These are phyloP conservation scores for Globisporangium apiculatum DNA, from an alignment of 352 stramenopile species.

Conservation along the genomic window DNA sequence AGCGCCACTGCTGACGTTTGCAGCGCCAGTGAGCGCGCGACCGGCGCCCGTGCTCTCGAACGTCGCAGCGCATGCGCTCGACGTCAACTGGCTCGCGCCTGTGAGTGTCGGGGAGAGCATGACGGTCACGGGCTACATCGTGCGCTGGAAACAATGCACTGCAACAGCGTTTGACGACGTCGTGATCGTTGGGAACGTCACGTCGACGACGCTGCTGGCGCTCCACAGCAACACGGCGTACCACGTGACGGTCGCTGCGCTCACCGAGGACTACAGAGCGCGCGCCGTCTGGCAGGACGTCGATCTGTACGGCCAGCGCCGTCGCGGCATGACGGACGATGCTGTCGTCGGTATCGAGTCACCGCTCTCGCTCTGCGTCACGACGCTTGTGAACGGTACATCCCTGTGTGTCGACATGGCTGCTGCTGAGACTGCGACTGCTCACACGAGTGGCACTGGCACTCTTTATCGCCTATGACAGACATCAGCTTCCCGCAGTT, in stretches of 20 bases:
- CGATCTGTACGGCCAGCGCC: slow-evolving; percentile 75
- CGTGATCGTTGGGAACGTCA: too few species aligned
- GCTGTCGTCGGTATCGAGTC: slow-evolving; percentile 53
- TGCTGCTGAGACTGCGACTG: too few species aligned
- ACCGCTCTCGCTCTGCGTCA: slow-evolving; percentile 28
- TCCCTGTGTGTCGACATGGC: not conserved
- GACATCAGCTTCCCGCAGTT: slow-evolving; percentile 84
- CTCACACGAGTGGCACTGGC: not conserved
- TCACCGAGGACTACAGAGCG: slow-evolving; percentile 67
- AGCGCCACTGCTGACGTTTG: slow-evolving; percentile 28
- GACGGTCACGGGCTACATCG: slow-evolving; percentile 24
- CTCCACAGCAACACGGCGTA: slow-evolving; percentile 59
- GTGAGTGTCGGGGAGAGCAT: slow-evolving; percentile 63
- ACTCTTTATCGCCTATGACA: slow-evolving; percentile 7
- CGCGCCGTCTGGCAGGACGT: slow-evolving; percentile 44
- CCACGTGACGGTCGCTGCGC: slow-evolving; percentile 64
- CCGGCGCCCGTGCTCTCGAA: slow-evolving; percentile 55
- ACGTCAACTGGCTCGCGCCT: slow-evolving; percentile 75
- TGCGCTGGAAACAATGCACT: too few species aligned
- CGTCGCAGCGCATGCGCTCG: slow-evolving; percentile 61
- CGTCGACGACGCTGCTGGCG: slow-evolving; percentile 8
- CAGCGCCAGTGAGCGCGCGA: slow-evolving; percentile 14
- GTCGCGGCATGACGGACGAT: slow-evolving; percentile 30
- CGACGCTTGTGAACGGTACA: slow-evolving; percentile 46
- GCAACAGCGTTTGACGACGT: too few species aligned